These are phyloP conservation scores for Thalassiosira ordinaria DNA, from an alignment of 352 stramenopile genomes.

Conservation along the genomic window DNA sequence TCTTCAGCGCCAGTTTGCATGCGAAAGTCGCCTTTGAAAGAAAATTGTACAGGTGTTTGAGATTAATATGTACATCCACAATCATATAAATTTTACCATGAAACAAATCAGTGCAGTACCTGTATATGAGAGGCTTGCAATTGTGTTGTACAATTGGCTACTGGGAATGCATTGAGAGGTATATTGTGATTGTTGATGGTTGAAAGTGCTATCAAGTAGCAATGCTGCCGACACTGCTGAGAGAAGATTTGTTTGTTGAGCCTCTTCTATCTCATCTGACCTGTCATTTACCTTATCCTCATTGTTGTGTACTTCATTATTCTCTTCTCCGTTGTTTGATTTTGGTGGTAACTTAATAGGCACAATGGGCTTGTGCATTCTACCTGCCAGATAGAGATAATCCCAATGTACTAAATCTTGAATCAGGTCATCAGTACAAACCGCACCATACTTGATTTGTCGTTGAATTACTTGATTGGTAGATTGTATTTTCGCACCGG, in stretches of 20 bases:
- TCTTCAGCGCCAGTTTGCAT: constrained; percentile 83
- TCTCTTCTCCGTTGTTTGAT: constrained; percentile 14
- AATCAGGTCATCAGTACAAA: constrained; percentile 71
- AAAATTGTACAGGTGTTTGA: no score
- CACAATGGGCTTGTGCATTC: constrained; percentile 83
- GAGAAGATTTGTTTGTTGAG: constrained; percentile 66
- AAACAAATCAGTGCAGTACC: no score
- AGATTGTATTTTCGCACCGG: neutral
- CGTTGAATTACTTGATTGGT: constrained; percentile 20
- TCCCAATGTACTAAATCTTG: constrained; percentile 77
- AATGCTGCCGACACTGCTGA: constrained; percentile 70
- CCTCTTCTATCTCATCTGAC: constrained; percentile 50
- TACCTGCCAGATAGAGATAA: constrained; percentile 79
- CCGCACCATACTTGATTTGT: constrained; percentile 83
- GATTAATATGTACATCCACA: no score
- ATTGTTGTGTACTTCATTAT: neutral
- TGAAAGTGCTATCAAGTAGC: constrained; percentile 46
- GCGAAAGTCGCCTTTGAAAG: constrained; percentile 80
- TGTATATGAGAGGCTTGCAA: constrained; percentile 79
- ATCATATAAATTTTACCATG: no score
- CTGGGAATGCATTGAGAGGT: constrained; percentile 38
- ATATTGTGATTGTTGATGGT: constrained; percentile 21
- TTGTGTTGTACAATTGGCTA: constrained; percentile 64
- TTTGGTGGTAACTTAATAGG: constrained; percentile 31
- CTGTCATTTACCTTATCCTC: constrained; percentile 17